Conservation (phyloP, 2,329 filamentous ascomycete species). For the Ascochyta koolunga region DNA sequence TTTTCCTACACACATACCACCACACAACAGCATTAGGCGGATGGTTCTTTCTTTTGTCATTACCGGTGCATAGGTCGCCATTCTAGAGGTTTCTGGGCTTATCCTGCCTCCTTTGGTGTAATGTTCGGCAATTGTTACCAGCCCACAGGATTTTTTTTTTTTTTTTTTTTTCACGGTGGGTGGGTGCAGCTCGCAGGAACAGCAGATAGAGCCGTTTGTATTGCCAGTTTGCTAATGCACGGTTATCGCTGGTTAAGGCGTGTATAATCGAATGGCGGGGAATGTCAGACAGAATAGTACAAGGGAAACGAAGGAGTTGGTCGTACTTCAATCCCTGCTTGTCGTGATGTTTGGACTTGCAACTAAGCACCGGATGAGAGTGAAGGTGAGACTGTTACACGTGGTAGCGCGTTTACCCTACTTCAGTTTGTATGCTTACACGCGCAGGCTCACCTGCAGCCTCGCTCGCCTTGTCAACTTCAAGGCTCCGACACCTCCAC, state of each 20-base stretch:
- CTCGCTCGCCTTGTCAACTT: slow-evolving; percentile 6
- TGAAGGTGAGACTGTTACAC: background rate
- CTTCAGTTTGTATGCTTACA: background rate
- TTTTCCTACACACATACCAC: slow-evolving; percentile 23
- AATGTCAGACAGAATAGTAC: background rate
- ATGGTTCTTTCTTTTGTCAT: slow-evolving; percentile 19
- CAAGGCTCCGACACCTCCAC: background rate
- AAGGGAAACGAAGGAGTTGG: slow-evolving; percentile 1
- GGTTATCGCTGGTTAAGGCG: background rate
- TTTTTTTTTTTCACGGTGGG: too few species aligned
- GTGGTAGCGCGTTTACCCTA: background rate
- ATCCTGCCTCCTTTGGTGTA: slow-evolving; percentile 21
- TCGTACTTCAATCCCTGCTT: background rate
- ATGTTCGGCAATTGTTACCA: slow-evolving; percentile 22
- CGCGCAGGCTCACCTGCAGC: background rate
- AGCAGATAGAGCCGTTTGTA: slow-evolving; percentile 4
- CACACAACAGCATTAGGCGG: slow-evolving; percentile 32
- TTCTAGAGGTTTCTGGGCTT: slow-evolving; percentile 8
- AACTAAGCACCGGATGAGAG: background rate
- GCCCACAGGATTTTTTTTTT: background rate
- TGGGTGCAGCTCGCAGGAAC: background rate
- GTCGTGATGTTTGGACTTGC: background rate
- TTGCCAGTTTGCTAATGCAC: background rate
- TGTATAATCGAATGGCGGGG: background rate
- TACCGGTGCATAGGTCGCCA: slow-evolving; percentile 17